phyloP scores from a whole-genome alignment of 2,329 filamentous ascomycete genomes.

The Trichoderma afroharzianum region DNA sequence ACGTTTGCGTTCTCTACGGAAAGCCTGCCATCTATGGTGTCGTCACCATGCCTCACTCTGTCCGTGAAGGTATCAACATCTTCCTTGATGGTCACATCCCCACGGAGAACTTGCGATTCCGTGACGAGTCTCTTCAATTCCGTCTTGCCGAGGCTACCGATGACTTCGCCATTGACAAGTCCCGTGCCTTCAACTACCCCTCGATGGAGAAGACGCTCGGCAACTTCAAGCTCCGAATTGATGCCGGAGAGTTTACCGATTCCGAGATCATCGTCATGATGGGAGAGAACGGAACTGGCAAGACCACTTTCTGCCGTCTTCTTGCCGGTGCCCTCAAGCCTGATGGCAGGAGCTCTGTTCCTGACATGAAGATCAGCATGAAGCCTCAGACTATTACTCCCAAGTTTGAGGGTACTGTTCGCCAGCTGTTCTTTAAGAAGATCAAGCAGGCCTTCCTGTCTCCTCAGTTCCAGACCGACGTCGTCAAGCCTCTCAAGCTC shows the following conservation, averaged over 20 bases:
- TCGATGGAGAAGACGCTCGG: constrained; percentile 90
- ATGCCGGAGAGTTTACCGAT: constrained; percentile 86
- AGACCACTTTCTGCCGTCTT: constrained; percentile 98
- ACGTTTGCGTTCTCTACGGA: constrained; percentile 95
- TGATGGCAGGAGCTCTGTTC: constrained; percentile 72
- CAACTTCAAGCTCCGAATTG: constrained; percentile 78
- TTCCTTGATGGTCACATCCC: constrained; percentile 98
- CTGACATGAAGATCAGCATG: constrained; percentile 97
- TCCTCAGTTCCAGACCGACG: constrained; percentile 98
- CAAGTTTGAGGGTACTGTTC: constrained; percentile 95
- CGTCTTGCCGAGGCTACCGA: constrained; percentile 86
- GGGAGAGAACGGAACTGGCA: constrained; percentile 99
- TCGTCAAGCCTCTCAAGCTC: constrained; percentile 98
- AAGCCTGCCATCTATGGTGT: constrained; percentile 96
- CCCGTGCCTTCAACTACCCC: constrained; percentile 82
- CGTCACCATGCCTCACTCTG: constrained; percentile 89
- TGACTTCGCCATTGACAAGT: constrained; percentile 81
- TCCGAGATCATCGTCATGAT: constrained; percentile 99
- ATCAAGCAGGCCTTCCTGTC: constrained; percentile 96
- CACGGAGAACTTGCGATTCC: constrained; percentile 97
- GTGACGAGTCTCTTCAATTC: constrained; percentile 95
- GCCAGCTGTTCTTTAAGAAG: constrained; percentile 99
- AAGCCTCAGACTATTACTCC: constrained; percentile 99
- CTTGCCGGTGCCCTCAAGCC: constrained; percentile 91
- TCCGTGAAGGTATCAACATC: constrained; percentile 98